phyloP scores from a whole-genome alignment of 305 asterid genomes.

The Fraxinus baroniana region DNA sequence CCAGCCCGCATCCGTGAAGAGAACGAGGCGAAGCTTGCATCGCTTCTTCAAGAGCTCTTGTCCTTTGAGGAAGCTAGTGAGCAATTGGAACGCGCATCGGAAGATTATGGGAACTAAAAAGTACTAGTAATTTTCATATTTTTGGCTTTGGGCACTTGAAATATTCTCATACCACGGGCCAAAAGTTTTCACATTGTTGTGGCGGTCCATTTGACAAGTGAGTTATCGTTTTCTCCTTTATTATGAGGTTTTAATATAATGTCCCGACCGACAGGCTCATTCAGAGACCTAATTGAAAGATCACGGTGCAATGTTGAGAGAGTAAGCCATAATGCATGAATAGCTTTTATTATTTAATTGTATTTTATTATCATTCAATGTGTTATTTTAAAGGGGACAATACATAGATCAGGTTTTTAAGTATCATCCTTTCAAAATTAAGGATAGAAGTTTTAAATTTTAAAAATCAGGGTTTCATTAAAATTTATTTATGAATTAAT shows the following conservation, averaged over 20 bases:
- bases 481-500: no score
- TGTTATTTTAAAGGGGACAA: no score
- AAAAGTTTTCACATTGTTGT: background rate
- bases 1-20: conserved; percentile 56
- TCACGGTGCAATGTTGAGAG: background rate
- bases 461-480: no score
- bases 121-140: background rate
- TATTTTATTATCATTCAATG: background rate
- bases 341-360: background rate
- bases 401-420: no score
- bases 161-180: background rate
- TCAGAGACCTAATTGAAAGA: background rate
- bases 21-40: conserved; percentile 52
- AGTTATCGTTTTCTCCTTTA: background rate
- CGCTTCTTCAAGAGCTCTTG: conserved; percentile 51
- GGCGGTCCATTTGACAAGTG: background rate
- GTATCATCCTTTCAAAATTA: no score
- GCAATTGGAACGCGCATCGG: conserved; percentile 40
- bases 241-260: background rate
- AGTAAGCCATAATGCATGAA: background rate
- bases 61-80: conserved; percentile 60
- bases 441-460: no score
- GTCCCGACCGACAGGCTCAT: background rate
- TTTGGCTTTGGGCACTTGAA: background rate
- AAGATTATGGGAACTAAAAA: background rate